Percentiles rank a stretch among this genome's conserved stretches.
Conservation (phyloP, 495 filamentous ascomycete genomes). For the Talaromyces thailandensis region DNA sequence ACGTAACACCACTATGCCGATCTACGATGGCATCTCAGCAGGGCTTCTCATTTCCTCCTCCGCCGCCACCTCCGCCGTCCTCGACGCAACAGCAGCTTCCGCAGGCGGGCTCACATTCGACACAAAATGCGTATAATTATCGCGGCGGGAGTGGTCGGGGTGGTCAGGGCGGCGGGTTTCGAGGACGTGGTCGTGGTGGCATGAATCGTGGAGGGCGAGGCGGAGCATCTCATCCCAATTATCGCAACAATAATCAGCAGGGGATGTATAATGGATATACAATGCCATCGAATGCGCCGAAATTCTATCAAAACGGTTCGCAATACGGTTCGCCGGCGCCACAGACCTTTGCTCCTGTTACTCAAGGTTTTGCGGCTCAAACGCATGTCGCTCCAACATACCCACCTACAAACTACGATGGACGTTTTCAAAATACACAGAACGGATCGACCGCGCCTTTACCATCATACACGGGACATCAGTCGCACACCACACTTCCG, state of each 20-base stretch:
- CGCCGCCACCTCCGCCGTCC: conserved; percentile 34
- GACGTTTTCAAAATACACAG: conserved; percentile 10
- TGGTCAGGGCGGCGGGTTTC: conserved; percentile 25
- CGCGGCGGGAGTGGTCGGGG: conserved; percentile 23
- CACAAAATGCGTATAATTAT: conserved; percentile 17
- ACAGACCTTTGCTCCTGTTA: not conserved
- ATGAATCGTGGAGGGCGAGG: conserved; percentile 45
- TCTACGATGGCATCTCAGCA: conserved; percentile 32
- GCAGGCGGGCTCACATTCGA: not conserved
- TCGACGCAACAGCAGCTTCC: conserved; percentile 15
- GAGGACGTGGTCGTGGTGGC: conserved; percentile 33
- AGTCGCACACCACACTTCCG: not conserved
- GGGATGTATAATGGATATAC: conserved; percentile 1
- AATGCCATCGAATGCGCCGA: not conserved
- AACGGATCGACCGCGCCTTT: conserved; percentile 1
- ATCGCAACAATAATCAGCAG: not conserved
- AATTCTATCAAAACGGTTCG: not conserved
- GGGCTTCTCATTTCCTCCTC: conserved; percentile 44
- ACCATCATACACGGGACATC: conserved; percentile 8
- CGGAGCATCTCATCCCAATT: conserved; percentile 24
- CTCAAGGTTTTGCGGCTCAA: not conserved
- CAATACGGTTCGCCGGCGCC: not conserved
- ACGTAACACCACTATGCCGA: not conserved
- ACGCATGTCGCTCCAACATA: not conserved
- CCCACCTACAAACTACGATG: conserved; percentile 19